These are phyloP conservation scores for Aspergillus incahuasiensis DNA, from an alignment of 495 filamentous ascomycete genomes.

Conservation along the genomic window DNA sequence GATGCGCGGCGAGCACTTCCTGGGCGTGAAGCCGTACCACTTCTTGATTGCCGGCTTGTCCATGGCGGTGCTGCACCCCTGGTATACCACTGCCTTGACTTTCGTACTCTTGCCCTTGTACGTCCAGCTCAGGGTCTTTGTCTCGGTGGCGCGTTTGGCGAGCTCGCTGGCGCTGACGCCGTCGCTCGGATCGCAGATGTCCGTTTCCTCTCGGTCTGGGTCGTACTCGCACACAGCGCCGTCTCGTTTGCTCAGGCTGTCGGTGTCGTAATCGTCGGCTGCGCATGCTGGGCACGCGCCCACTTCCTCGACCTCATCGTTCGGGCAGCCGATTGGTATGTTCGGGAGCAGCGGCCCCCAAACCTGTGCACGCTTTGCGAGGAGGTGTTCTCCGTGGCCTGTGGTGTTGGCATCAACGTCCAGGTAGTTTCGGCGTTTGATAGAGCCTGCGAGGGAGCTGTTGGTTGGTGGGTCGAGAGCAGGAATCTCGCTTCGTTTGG, in stretches of 20 bases:
- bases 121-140: neutral
- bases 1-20: neutral
- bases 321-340: too few relatives aligned
- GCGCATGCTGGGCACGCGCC: too few relatives aligned
- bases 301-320: too few relatives aligned
- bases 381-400: neutral
- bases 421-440: neutral
- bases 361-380: constrained; percentile 1
- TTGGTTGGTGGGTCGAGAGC: neutral
- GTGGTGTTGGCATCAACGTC: neutral
- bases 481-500: neutral
- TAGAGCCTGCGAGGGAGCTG: neutral
- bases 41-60: neutral
- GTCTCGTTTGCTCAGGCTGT: too few relatives aligned
- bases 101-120: neutral
- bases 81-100: too few relatives aligned
- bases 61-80: neutral
- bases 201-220: neutral
- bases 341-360: constrained; percentile 5
- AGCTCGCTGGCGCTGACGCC: neutral
- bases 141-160: neutral
- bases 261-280: too few relatives aligned
- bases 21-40: neutral
- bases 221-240: too few relatives aligned
- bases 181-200: neutral